Percentiles rank a stretch among this genome's conserved stretches.
Conservation (phyloP, 2,329 filamentous ascomycete species). For the Talaromyces sp. region DNA sequence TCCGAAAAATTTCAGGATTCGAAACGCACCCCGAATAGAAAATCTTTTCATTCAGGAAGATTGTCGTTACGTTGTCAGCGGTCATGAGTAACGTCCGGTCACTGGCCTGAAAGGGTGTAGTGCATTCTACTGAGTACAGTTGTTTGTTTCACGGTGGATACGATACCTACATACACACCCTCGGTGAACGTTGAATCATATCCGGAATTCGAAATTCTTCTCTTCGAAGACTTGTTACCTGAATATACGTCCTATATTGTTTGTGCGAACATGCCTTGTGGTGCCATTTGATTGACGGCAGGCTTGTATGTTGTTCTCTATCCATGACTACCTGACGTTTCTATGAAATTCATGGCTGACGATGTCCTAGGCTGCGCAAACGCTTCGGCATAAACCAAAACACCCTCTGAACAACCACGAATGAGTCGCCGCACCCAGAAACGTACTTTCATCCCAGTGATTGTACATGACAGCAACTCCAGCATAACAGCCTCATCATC, state of each 20-base stretch:
- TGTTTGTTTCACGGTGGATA: conserved; percentile 11
- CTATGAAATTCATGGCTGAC: background rate
- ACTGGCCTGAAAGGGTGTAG: conserved; percentile 14
- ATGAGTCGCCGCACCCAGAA: conserved; percentile 13
- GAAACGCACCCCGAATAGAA: background rate
- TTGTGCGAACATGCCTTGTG: background rate
- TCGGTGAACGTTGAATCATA: conserved; percentile 6
- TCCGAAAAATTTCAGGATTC: background rate
- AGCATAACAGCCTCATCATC: conserved; percentile 2
- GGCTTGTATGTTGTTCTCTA: conserved; percentile 1
- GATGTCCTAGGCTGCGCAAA: conserved; percentile 7
- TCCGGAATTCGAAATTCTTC: background rate
- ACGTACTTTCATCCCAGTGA: conserved; percentile 11
- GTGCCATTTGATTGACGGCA: background rate
- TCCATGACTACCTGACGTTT: background rate
- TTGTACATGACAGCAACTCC: conserved; percentile 14
- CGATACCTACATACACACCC: background rate
- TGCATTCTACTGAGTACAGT: conserved; percentile 10
- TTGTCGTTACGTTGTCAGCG: background rate
- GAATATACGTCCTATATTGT: background rate
- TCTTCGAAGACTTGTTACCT: background rate
- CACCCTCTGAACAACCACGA: conserved; percentile 5
- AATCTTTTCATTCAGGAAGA: background rate
- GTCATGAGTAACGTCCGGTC: conserved; percentile 14
- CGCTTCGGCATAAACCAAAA: conserved; percentile 7